A percentile compares a stretch with the other conserved stretches of the same genome.
Conservation (phyloP, 1,284 basidiomycete genomes). For the Acaromyces ingoldii region DNA sequence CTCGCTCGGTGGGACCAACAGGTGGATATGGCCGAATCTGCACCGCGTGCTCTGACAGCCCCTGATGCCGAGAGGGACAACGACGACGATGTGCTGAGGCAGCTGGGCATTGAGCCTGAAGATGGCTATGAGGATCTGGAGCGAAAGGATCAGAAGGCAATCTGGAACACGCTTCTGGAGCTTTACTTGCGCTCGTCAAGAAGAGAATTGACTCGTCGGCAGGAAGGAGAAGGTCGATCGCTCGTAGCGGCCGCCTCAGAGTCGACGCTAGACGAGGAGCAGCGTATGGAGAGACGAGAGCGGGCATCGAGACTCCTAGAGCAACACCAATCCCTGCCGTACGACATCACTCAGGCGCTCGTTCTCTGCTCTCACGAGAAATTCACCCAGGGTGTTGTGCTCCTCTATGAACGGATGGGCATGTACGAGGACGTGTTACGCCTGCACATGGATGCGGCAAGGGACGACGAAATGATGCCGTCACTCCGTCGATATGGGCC, state of each 20-base stretch:
- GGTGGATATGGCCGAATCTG: constrained; percentile 50
- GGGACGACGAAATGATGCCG: constrained; percentile 62
- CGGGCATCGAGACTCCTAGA: constrained; percentile 32
- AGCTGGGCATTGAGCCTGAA: constrained; percentile 10
- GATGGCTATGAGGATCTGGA: constrained; percentile 59
- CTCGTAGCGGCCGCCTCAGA: constrained; percentile 38
- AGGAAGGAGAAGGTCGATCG: too few relatives aligned
- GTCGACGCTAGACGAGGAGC: constrained; percentile 6
- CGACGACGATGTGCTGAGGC: constrained; percentile 16
- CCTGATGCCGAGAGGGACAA: constrained; percentile 2
- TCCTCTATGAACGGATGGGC: constrained; percentile 85
- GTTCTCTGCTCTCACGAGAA: constrained; percentile 79
- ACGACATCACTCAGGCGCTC: constrained; percentile 83
- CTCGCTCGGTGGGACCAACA: constrained; percentile 72
- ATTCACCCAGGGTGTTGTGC: constrained; percentile 77
- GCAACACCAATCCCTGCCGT: constrained; percentile 59
- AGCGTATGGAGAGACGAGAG: neutral
- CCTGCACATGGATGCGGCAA: constrained; percentile 67
- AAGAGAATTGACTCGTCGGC: constrained; percentile 38
- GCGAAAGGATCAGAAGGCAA: constrained; percentile 69
- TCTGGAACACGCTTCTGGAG: constrained; percentile 95
- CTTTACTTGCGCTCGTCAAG: constrained; percentile 71
- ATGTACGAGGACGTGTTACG: constrained; percentile 94
- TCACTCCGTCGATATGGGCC: constrained; percentile 71
- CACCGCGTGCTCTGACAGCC: constrained; percentile 9